These are phyloP conservation scores for Pestalotiopsis fici DNA, from an alignment of 2,329 filamentous ascomycete genomes.

Conservation along the genomic window DNA sequence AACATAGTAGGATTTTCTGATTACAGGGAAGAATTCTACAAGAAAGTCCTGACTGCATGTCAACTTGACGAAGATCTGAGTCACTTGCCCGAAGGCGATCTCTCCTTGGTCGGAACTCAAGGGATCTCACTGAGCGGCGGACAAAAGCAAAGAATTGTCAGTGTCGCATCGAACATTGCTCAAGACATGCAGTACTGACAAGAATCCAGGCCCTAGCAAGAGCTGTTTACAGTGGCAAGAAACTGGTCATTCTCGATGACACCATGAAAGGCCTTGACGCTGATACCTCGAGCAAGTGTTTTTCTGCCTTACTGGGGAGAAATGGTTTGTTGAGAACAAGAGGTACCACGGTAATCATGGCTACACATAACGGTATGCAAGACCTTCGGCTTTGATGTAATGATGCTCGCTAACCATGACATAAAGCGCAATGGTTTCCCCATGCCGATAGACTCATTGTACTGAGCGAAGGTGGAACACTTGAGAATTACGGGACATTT, in stretches of 20 bases:
- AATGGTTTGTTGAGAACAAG: background rate
- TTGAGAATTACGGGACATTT: background rate
- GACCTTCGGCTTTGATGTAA: background rate
- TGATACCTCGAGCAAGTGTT: slow-evolving; percentile 5
- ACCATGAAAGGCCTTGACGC: slow-evolving; percentile 2
- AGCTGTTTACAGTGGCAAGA: slow-evolving; percentile 5
- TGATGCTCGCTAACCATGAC: background rate
- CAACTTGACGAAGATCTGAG: slow-evolving; percentile 31
- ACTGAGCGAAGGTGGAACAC: background rate
- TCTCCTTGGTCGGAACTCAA: slow-evolving; percentile 43
- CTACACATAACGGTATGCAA: slow-evolving; percentile 7
- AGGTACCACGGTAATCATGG: background rate
- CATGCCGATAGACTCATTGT: slow-evolving; percentile 5
- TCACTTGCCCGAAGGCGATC: slow-evolving; percentile 34
- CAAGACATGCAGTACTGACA: too few relatives aligned
- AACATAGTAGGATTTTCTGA: slow-evolving; percentile 29
- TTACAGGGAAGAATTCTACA: slow-evolving; percentile 21
- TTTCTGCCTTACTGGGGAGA: background rate
- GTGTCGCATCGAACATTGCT: background rate
- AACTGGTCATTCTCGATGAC: background rate
- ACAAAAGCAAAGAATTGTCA: slow-evolving; percentile 41
- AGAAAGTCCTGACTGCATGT: slow-evolving; percentile 23
- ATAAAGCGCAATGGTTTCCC: slow-evolving; percentile 4
- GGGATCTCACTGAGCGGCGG: slow-evolving; percentile 48
- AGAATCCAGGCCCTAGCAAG: background rate